Evolutionary conservation across 352 stramenopile species (phyloP), one percentile per base, ranked within the genome.

Genomic region (Blastocystis sp.): DNA sequence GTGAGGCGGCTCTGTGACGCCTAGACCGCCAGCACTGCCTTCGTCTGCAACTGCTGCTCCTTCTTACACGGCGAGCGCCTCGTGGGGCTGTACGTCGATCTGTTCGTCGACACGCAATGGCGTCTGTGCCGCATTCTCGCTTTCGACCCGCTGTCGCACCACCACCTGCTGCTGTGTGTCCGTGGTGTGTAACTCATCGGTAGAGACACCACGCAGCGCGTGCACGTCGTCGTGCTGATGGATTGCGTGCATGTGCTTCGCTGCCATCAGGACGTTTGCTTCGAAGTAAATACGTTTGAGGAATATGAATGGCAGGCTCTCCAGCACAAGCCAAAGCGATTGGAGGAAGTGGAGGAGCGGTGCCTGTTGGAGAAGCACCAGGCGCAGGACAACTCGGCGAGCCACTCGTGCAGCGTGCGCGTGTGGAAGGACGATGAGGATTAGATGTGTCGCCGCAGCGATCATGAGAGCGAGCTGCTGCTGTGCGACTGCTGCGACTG

Each of bases 21-120:
- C 1, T 69, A 84, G 74, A 68, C 54, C 34, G 19, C 21, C 21
- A 38, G 9, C 34, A 14, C 14, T 6, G 42, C 28, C 2, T 84
- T 84, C 45, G 48, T 84, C 19, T 84, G 74, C 61, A 68, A 52
- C 24, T 68, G 74, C 28, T 84, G 74, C 34, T 34, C 60, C 0
- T 84, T 52, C 48, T 17, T 28, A 6, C n/a, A 42, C n/a, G 74
- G 74, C n/a, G 28, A 34, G 11, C 61, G 42, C 9, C 54, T 84
- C 19, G 40, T 84, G 6, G 74, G 74, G 45, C 11, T 84, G 6
- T 54, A n/a, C 21, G 14, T 84, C 9, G 54, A 84, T 68, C 21
- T 84, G 54, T 84, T 84, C 60, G 28, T 59, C 4, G 74, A 66
- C 19, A 34, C 24, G 21, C 59, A 84, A 11, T 84, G 74, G 74